Conservation (phyloP, 2,329 filamentous ascomycete species). For the Polytolypa hystricis region DNA sequence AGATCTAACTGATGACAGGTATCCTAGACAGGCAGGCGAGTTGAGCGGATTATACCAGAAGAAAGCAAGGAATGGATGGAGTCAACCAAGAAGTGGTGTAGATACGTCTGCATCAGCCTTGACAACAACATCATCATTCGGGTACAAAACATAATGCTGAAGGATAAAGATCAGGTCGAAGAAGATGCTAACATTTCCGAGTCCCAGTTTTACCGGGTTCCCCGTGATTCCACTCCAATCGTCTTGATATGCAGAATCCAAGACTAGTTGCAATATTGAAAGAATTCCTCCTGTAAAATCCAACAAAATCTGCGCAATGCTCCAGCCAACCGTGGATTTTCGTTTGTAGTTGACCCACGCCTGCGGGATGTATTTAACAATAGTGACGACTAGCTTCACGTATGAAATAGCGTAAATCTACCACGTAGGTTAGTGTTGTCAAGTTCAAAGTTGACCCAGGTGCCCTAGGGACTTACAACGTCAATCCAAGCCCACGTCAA, state of each 20-base stretch:
- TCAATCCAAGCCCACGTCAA: constrained; percentile 53
- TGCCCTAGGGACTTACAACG: constrained; percentile 36
- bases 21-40: no score
- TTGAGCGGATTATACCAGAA: no score
- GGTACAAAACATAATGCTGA: constrained; percentile 81
- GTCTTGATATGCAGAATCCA: constrained; percentile 72
- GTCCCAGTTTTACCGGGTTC: constrained; percentile 79
- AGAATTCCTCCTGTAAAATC: constrained; percentile 74
- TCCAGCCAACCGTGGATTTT: constrained; percentile 78
- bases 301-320: constrained; percentile 70
- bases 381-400: constrained; percentile 76
- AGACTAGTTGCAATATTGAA: constrained; percentile 66
- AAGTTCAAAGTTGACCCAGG: not conserved
- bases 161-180: constrained; percentile 79
- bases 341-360: constrained; percentile 72
- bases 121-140: constrained; percentile 14
- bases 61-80: no score
- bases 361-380: constrained; percentile 90
- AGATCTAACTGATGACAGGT: no score
- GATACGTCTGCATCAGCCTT: no score
- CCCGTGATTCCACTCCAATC: constrained; percentile 88
- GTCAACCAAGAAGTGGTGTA: no score
- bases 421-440: not conserved
- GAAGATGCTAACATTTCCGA: constrained; percentile 73
- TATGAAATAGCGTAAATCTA: constrained; percentile 63